Evolutionary conservation across 768 basidiomycete species (phyloP), one percentile per base, ranked within the genome.

Genomic region (Hemileccinum rubropunctum): DNA sequence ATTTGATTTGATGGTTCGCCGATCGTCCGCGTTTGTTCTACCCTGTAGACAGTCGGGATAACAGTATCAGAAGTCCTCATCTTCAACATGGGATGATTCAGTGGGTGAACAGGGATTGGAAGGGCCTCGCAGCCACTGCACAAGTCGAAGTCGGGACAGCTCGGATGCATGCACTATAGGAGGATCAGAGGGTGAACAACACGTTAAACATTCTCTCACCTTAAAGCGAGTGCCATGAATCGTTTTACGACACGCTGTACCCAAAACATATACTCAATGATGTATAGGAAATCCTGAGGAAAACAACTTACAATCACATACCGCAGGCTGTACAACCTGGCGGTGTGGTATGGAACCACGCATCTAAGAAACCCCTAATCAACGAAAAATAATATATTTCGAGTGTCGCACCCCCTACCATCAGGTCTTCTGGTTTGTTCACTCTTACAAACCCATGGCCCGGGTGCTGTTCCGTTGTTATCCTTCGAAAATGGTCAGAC

Each of bases 81-180:
- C 79, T 92, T 94, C 60, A 92, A 63, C 62, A 95, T 52, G 1
- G 84, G 80, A 60, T 95, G 92, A 28, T 69, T 79, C 12, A 64
- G 50, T 0, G 89, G 88, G 63, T 95, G 91, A 12, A 88, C 73
- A 6, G 82, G 69, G 51, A 92, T 87, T 0, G 91, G 91, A 49
- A 81, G 75, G 6, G 89, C 83, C 69, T 93, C 91, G 68, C 92
- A 95, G 45, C 66, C 67, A 50, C 76, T 73, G 68, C 91, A 95
- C 15, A 94, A 75, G 60, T 95, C 92, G 57, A 83, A 92, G 65
- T 93, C 88, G 0, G 78, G 76, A 68, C 92, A 95, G 4, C 72
- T 69, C 13, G 81, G 75, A 61, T 91, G 83, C 80, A 90, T 83
- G 69, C 92, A 95, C 86, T 88, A 54, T 27, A 20, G n/a, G 30